Base-by-base conservation (phyloP, 257 asterid genomes). In the Nicotiana tabacum region DNA sequence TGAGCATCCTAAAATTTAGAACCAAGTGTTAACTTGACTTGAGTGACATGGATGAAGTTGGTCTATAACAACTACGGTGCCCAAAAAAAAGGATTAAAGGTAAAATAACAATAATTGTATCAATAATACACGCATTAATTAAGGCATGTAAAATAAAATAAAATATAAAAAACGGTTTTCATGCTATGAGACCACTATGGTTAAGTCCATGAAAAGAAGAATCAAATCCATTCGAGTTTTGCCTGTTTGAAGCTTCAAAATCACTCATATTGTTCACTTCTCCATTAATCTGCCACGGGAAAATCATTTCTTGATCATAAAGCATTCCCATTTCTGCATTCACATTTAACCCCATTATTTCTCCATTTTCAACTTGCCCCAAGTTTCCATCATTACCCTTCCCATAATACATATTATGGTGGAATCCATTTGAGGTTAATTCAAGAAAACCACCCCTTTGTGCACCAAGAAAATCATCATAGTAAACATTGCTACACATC, bases 281-380 rank as follows among this genome's bases (percentile, higher is more conserved):
- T n/a, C 84, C 90, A 67, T 21, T 46, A 62, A 78, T 82, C 67
- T 89, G 91, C 99, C 97, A 94, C 21, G 99, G 97, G 70, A 91
- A 90, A 15, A 74, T 55, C 6, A 82, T 37, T 5, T 82, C 90
- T 6, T 87, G 92, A 3, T 88, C 92, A 37, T 87, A 82, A 13
- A 84, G 86, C 85, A 87, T 29, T 1, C 86, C 92, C 90, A 87
- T 82, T 65, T 88, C 92, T 27, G 86, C 89, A 81, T 9, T 39
- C 2, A 39, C 8, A 39, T 39, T 39, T 39, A 39, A 6, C 46
- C 46, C 46, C 32, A 6, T 39, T 12, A 82, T 72, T 11, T 89
- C 87, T 2, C 87, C 88, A 65, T 84, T 72, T 46, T 86, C 91
- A 55, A 79, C 66, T 16, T 56, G 85, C 13, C 79, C 88, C 81